These are phyloP conservation scores for Dendrobium officinale DNA, from an alignment of 106 monocot genomes.

Conservation along the genomic window DNA sequence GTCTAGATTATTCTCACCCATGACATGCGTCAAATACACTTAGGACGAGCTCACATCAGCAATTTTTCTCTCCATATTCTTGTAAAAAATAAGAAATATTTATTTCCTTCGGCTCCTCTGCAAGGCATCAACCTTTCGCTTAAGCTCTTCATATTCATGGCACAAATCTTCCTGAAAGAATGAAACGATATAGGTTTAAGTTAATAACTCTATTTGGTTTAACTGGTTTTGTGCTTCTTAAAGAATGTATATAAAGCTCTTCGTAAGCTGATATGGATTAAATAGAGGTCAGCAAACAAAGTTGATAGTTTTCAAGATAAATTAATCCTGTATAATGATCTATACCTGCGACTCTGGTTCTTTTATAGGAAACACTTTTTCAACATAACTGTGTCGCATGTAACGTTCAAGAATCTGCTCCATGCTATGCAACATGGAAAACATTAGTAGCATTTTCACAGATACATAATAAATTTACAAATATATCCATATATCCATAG, in stretches of 20 bases:
- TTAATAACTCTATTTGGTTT: no score
- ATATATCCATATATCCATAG: no score
- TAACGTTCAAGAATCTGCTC: conserved; percentile 48
- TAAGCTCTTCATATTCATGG: conserved; percentile 32
- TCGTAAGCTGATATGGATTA: no score
- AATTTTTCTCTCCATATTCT: not conserved
- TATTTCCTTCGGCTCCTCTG: conserved; percentile 50
- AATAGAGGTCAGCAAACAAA: no score
- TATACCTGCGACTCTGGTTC: conserved; percentile 30
- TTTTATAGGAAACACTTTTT: conserved; percentile 15
- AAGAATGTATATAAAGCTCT: no score
- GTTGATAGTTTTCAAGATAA: no score
- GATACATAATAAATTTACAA: no score
- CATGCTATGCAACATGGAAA: conserved; percentile 30
- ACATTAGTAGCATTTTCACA: not conserved
- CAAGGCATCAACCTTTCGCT: conserved; percentile 36
- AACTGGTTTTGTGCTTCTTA: no score
- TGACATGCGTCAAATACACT: conserved; percentile 21
- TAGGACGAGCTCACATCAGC: not conserved
- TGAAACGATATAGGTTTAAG: no score
- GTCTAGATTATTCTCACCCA: conserved; percentile 38
- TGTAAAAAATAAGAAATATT: not conserved
- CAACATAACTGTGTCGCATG: conserved; percentile 25
- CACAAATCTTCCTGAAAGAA: conserved; percentile 32
- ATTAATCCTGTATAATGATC: no score